Evolutionary conservation across 2,329 filamentous ascomycete species (phyloP), one percentile per base, ranked within the genome.

Genomic region (Talaromyces sp.): DNA sequence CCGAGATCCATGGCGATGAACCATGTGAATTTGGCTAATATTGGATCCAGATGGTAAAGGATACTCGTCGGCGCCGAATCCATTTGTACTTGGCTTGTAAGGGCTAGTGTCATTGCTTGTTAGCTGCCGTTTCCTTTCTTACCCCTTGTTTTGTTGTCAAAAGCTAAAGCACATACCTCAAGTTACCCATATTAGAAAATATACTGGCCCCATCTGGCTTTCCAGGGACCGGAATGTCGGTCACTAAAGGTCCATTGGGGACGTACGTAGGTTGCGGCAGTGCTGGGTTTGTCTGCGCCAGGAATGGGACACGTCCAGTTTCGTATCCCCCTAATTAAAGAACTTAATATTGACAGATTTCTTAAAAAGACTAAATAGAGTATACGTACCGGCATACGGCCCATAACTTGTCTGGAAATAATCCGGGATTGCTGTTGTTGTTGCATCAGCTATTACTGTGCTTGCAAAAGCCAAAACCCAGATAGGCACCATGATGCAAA

Each of bases 11-110:
- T 92, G 89, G 1, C 90, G 85, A 12, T 87, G 88, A 4, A 92
- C 78, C 86, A 92, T 88, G 76, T 89, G 78, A 52, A 92, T 78
- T 77, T 90, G 88, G 31, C 87, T 79, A 56, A 92, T 89, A 62
- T 88, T 86, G 0, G 89, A 84, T 12, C 86, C 88, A 6, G 79
- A 72, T 0, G 89, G 89, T 16, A 91, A 73, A 3, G 88, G 81
- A 67, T 88, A 89, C 73, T 93, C 90, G 16, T 88, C 79, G 0
- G 90, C 88, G 2, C 90, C 90, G 65, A 92, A 92, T 1, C 90
- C 90, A 36, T 72, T 68, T 0, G 88, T 84, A 0, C 30, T 53
- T 53, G 89, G 86, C 64, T 84, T 85, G 73, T 92, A 92, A 3
- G 89, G 88, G 44, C 85, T 70, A 23, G 23, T 23, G 23, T 23